These are phyloP conservation scores for Cantharellus anzutake DNA, from an alignment of 768 basidiomycete genomes.

Conservation along the genomic window DNA sequence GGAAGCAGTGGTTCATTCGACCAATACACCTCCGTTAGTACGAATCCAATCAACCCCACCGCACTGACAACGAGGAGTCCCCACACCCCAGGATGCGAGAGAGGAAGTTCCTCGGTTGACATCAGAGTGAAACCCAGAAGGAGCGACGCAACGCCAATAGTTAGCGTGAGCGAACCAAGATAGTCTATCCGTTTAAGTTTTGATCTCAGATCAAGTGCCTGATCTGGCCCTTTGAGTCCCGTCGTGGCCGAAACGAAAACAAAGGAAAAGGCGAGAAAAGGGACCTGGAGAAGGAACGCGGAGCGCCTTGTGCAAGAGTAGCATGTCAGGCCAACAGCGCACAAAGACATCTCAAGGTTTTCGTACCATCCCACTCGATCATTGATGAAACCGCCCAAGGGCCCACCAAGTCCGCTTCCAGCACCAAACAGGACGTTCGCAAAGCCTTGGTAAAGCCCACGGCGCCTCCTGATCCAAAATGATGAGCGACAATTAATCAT, in stretches of 20 bases:
- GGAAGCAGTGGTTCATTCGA: constrained; percentile 85
- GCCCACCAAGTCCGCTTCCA: constrained; percentile 28
- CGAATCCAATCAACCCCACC: constrained; percentile 38
- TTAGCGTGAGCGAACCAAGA: constrained; percentile 65
- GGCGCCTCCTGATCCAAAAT: constrained; percentile 37
- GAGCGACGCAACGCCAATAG: constrained; percentile 44
- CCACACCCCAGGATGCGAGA: constrained; percentile 54
- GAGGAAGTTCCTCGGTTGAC: constrained; percentile 56
- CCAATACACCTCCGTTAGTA: constrained; percentile 60
- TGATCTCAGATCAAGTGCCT: constrained; percentile 34
- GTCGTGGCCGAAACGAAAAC: constrained; percentile 49
- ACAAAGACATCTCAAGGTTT: background rate
- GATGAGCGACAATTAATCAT: background rate
- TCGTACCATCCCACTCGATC: constrained; percentile 71
- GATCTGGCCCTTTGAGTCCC: constrained; percentile 59
- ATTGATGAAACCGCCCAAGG: constrained; percentile 31
- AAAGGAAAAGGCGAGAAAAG: constrained; percentile 53
- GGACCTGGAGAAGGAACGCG: constrained; percentile 74
- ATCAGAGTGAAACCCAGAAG: constrained; percentile 64
- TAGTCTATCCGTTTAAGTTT: constrained; percentile 72
- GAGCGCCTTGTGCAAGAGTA: constrained; percentile 36
- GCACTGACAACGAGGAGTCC: constrained; percentile 41
- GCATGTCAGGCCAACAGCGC: background rate
- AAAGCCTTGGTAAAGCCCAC: constrained; percentile 84
- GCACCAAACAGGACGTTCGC: constrained; percentile 78